phyloP scores from a whole-genome alignment of 1,284 basidiomycete genomes.

The Ustilago curta region DNA sequence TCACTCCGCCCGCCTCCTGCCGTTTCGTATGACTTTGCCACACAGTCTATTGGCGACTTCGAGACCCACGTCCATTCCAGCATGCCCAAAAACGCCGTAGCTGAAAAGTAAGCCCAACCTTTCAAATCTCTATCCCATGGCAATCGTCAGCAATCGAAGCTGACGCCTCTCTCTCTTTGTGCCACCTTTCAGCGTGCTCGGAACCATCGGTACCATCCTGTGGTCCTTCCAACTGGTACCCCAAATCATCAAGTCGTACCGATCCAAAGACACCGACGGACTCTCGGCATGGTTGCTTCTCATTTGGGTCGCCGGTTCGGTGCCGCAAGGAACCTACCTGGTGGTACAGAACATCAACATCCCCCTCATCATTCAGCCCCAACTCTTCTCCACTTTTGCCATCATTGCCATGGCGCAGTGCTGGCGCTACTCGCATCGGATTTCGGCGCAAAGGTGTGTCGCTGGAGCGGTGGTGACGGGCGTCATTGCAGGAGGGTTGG shows the following conservation, averaged over 20 bases:
- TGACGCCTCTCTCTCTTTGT: not conserved
- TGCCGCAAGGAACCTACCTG: slow-evolving; percentile 79
- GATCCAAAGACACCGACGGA: slow-evolving; percentile 79
- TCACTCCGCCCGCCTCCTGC: not conserved
- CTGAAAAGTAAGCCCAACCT: slow-evolving; percentile 30
- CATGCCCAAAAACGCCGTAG: slow-evolving; percentile 37
- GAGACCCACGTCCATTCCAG: not conserved
- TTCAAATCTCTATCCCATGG: too few species aligned
- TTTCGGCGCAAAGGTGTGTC: slow-evolving; percentile 70
- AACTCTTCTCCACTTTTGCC: slow-evolving; percentile 77
- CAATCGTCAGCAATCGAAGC: too few species aligned
- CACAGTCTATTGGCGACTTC: not conserved
- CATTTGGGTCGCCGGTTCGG: slow-evolving; percentile 77
- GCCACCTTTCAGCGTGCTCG: slow-evolving; percentile 23
- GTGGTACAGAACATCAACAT: slow-evolving; percentile 79
- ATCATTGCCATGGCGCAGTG: slow-evolving; percentile 75
- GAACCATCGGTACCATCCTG: slow-evolving; percentile 73
- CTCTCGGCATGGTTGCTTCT: slow-evolving; percentile 80
- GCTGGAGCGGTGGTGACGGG: slow-evolving; percentile 70
- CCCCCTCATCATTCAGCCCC: slow-evolving; percentile 79
- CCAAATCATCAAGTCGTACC: slow-evolving; percentile 78
- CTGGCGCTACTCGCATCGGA: slow-evolving; percentile 73
- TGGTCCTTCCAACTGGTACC: slow-evolving; percentile 80
- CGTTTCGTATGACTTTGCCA: not conserved
- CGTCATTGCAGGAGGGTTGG: slow-evolving; percentile 74